A percentile compares a stretch with the other conserved stretches of the same genome.
These are phyloP conservation scores for Ceratobasidium theobromae DNA, from an alignment of 1,284 basidiomycete genomes.

Conservation along the genomic window DNA sequence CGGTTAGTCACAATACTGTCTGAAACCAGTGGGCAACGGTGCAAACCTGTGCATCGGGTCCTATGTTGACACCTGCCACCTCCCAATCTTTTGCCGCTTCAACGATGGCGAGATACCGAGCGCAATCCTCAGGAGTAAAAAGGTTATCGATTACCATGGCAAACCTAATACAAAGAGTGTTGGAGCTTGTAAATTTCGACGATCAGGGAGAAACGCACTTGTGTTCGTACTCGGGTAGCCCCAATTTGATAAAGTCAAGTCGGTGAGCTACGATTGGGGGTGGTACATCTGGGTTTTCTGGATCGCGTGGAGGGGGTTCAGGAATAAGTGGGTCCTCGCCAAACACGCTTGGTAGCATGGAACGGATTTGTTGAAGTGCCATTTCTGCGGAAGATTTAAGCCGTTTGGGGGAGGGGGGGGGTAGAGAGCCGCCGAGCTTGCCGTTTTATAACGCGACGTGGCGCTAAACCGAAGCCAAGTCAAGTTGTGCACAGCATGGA, in stretches of 20 bases:
- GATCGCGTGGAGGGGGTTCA: conserved; percentile 19
- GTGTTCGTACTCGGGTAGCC: conserved; percentile 27
- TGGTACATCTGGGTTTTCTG: conserved; percentile 21
- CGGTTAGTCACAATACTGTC: too few species aligned
- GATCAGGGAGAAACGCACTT: neutral
- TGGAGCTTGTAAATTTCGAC: neutral
- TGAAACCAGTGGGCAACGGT: too few species aligned
- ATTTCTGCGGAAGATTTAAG: too few species aligned
- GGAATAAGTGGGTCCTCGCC: conserved; percentile 6
- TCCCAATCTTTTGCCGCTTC: conserved; percentile 28
- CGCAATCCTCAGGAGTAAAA: conserved; percentile 33
- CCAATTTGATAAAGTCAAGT: conserved; percentile 27
- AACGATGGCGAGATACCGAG: conserved; percentile 21
- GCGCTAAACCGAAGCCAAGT: too few species aligned
- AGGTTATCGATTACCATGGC: conserved; percentile 33
- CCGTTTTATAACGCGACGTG: too few species aligned
- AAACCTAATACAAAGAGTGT: too few species aligned
- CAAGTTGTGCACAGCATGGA: too few species aligned
- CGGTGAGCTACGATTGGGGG: conserved; percentile 28
- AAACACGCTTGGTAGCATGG: neutral
- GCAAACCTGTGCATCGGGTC: neutral
- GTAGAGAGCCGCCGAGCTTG: too few species aligned
- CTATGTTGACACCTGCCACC: conserved; percentile 8
- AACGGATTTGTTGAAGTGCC: conserved; percentile 2
- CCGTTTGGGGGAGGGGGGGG: too few species aligned